phyloP scores from a whole-genome alignment of 371 early-diverging fungal species.

The Rhizopus delemar region DNA sequence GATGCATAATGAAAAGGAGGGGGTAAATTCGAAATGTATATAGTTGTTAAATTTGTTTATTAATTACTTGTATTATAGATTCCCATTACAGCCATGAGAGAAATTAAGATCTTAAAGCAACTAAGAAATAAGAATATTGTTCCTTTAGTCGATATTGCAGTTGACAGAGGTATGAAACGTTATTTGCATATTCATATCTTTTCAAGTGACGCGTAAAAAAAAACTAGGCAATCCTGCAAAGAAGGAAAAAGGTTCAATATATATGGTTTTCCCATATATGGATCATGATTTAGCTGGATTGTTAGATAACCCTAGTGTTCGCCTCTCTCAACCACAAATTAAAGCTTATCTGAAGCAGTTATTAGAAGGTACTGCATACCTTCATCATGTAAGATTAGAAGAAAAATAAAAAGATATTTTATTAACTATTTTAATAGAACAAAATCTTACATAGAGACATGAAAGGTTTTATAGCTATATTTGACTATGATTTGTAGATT shows the following conservation, averaged over 20 bases:
- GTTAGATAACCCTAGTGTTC: constrained; percentile 72
- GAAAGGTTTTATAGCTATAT: constrained; percentile 60
- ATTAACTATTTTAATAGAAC: constrained; percentile 39
- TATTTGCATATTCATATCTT: background rate
- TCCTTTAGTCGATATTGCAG: constrained; percentile 78
- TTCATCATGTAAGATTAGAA: constrained; percentile 63
- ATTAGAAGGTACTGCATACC: constrained; percentile 81
- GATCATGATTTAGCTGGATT: constrained; percentile 91
- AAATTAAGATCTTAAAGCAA: constrained; percentile 88
- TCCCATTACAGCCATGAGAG: constrained; percentile 95
- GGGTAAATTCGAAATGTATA: constrained; percentile 52
- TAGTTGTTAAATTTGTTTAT: background rate
- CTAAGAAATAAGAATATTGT: constrained; percentile 87
- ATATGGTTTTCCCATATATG: constrained; percentile 97
- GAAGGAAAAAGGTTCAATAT: constrained; percentile 61
- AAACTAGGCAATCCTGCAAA: constrained; percentile 30
- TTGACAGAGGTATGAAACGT: constrained; percentile 52
- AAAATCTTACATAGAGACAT: constrained; percentile 89
- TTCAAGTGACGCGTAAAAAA: background rate
- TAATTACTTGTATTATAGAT: constrained; percentile 46
- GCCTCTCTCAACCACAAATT: constrained; percentile 69
- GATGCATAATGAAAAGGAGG: constrained; percentile 92
- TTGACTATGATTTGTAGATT: too few relatives aligned
- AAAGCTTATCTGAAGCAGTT: constrained; percentile 83
- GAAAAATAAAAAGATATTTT: background rate